Conservation (phyloP, 495 filamentous ascomycete genomes). For the Lichenothelia convexa region DNA sequence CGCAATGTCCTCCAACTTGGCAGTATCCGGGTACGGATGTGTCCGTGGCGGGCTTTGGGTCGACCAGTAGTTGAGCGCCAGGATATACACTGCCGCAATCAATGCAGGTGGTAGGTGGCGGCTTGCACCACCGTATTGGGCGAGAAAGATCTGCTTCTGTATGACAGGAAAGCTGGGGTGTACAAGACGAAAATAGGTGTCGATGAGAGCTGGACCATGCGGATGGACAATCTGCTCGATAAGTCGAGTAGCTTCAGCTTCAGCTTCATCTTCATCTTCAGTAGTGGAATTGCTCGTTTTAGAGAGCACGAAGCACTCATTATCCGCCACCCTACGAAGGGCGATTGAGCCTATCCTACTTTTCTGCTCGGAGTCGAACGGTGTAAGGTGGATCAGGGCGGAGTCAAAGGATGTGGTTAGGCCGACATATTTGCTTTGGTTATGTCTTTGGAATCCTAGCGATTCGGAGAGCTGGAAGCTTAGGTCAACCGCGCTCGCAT, state of each 20-base stretch:
- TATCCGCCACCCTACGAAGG: slow-evolving; percentile 60
- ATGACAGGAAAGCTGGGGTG: slow-evolving; percentile 85
- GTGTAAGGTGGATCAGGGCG: slow-evolving; percentile 49
- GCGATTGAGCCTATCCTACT: slow-evolving; percentile 46
- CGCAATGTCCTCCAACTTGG: slow-evolving; percentile 59
- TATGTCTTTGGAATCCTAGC: slow-evolving; percentile 20
- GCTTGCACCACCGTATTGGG: slow-evolving; percentile 61
- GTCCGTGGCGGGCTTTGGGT: slow-evolving; percentile 47
- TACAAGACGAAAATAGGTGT: slow-evolving; percentile 72
- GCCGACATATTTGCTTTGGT: slow-evolving; percentile 24
- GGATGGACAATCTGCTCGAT: slow-evolving; percentile 71
- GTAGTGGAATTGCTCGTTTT: too few species aligned
- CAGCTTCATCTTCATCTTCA: slow-evolving; percentile 42
- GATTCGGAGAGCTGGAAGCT: slow-evolving; percentile 18
- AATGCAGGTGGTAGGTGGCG: slow-evolving; percentile 66
- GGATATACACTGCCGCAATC: slow-evolving; percentile 73
- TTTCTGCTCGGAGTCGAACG: slow-evolving; percentile 55
- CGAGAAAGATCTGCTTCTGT: slow-evolving; percentile 70
- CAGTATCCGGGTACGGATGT: slow-evolving; percentile 51
- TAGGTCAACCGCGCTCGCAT: not conserved
- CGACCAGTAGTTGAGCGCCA: slow-evolving; percentile 81
- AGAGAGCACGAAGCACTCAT: slow-evolving; percentile 53
- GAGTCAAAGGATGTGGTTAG: slow-evolving; percentile 51
- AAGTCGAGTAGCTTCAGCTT: slow-evolving; percentile 48
- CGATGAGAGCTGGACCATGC: slow-evolving; percentile 61